A percentile compares a stretch with the other conserved stretches of the same genome.
These are phyloP conservation scores for Globisporangium spinosum DNA, from an alignment of 352 stramenopile species.

Conservation along the genomic window DNA sequence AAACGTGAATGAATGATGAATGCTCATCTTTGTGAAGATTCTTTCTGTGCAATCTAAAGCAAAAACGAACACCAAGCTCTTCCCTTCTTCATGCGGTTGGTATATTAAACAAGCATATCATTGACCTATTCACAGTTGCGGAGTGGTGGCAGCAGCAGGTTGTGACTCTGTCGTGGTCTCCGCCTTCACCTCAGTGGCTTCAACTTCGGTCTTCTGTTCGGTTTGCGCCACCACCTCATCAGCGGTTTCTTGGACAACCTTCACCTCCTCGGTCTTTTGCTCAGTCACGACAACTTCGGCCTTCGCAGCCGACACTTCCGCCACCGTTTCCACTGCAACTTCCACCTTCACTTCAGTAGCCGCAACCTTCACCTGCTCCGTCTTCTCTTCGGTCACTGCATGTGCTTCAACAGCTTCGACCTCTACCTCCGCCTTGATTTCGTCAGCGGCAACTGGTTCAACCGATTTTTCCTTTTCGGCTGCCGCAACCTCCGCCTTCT, in stretches of 20 bases:
- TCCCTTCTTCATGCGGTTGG: not conserved
- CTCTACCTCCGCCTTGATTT: not conserved
- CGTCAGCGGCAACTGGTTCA: not conserved
- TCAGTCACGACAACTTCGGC: not conserved
- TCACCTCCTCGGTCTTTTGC: not conserved
- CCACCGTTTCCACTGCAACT: not conserved
- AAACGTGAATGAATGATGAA: not conserved
- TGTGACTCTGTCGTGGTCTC: not conserved
- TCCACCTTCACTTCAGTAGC: not conserved
- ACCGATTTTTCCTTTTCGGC: not conserved
- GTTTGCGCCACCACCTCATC: not conserved
- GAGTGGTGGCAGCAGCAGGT: not conserved
- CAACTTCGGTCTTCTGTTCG: not conserved
- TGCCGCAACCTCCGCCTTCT: not conserved
- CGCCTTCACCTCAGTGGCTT: not conserved
- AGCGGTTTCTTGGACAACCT: not conserved
- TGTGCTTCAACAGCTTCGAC: not conserved
- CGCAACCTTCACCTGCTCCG: not conserved
- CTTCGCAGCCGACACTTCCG: not conserved
- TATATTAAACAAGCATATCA: slow-evolving; percentile 11
- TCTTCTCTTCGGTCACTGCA: not conserved
- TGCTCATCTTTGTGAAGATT: not conserved
- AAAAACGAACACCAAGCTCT: not conserved
- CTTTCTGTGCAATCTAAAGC: not conserved
- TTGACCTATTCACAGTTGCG: not conserved